A percentile compares a stretch with the other conserved stretches of the same genome.
Conservation (phyloP, 306 rosid species). For the Vigna reflexopilosa region DNA sequence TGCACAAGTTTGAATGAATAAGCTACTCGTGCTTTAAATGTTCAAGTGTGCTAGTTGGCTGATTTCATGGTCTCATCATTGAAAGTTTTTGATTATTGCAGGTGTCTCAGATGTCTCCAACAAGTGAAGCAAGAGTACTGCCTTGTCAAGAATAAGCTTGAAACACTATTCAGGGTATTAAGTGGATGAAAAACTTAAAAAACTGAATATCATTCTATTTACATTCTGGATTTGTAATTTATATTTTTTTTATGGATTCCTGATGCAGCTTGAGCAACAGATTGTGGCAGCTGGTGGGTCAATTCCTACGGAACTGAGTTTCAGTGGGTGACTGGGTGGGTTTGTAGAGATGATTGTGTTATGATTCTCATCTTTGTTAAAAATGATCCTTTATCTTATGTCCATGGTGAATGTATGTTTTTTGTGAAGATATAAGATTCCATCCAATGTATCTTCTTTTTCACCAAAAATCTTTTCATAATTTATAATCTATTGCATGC, state of each 20-base stretch:
- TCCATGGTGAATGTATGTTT: slow-evolving; percentile 61
- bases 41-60: slow-evolving; percentile 2
- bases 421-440: slow-evolving; percentile 45
- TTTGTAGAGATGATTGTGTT: slow-evolving; percentile 56
- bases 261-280: slow-evolving; percentile 90
- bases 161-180: slow-evolving; percentile 70
- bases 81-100: slow-evolving; percentile 47
- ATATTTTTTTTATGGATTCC: slow-evolving; percentile 25
- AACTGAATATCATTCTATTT: slow-evolving; percentile 1
- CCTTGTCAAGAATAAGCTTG: slow-evolving; percentile 87
- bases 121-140: slow-evolving; percentile 88
- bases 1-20: not conserved
- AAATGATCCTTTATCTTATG: slow-evolving; percentile 50
- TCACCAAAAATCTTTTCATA: slow-evolving; percentile 37
- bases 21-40: not conserved
- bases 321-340: slow-evolving; percentile 52
- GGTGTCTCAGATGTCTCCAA: slow-evolving; percentile 86
- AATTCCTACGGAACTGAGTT: slow-evolving; percentile 70
- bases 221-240: slow-evolving; percentile 9
- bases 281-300: slow-evolving; percentile 95
- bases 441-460: slow-evolving; percentile 39
- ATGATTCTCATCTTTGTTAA: slow-evolving; percentile 47
- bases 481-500: slow-evolving; percentile 44
- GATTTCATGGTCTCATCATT: slow-evolving; percentile 28
- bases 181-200: slow-evolving; percentile 28